A percentile compares a stretch with the other conserved stretches of the same genome.
Evolutionary conservation across 2,329 filamentous ascomycete species (phyloP).

Genomic region (Daldinia eschscholtzii): DNA sequence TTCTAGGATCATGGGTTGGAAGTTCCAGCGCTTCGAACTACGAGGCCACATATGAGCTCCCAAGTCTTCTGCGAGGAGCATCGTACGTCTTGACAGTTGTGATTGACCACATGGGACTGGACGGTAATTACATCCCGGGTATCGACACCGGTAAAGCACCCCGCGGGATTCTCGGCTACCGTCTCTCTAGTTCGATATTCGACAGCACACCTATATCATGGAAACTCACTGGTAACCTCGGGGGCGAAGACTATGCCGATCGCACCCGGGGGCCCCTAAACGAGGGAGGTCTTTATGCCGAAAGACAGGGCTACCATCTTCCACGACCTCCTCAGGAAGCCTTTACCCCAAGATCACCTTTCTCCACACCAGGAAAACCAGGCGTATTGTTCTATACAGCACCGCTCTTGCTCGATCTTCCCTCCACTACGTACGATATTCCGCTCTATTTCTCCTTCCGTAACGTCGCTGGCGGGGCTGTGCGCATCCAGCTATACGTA

Average conservation of each 20-base stretch:
- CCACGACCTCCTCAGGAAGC: constrained; percentile 62
- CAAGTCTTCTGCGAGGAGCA: constrained; percentile 65
- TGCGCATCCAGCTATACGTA: constrained; percentile 75
- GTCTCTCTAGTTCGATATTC: constrained; percentile 53
- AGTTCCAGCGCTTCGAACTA: constrained; percentile 42
- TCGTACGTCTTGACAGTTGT: constrained; percentile 75
- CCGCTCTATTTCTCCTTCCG: constrained; percentile 71
- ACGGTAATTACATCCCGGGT: constrained; percentile 62
- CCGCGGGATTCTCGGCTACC: constrained; percentile 72
- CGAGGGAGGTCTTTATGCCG: constrained; percentile 74
- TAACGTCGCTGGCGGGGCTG: constrained; percentile 52
- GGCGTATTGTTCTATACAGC: constrained; percentile 72
- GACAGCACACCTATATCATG: constrained; percentile 59
- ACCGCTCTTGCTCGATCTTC: constrained; percentile 67
- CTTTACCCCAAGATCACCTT: constrained; percentile 56
- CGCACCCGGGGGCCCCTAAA: constrained; percentile 73
- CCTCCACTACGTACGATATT: constrained; percentile 66
- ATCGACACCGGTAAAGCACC: constrained; percentile 72
- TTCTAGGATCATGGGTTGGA: constrained; percentile 61
- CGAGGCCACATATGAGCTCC: constrained; percentile 56
- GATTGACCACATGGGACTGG: constrained; percentile 78
- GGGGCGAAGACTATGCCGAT: constrained; percentile 73
- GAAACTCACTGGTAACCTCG: constrained; percentile 77
- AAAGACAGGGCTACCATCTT: constrained; percentile 73
- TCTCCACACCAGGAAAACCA: constrained; percentile 53